Percentiles rank a stretch among this genome's conserved stretches.
Conservation (phyloP, 345 rosid species). For the Draba incana region DNA sequence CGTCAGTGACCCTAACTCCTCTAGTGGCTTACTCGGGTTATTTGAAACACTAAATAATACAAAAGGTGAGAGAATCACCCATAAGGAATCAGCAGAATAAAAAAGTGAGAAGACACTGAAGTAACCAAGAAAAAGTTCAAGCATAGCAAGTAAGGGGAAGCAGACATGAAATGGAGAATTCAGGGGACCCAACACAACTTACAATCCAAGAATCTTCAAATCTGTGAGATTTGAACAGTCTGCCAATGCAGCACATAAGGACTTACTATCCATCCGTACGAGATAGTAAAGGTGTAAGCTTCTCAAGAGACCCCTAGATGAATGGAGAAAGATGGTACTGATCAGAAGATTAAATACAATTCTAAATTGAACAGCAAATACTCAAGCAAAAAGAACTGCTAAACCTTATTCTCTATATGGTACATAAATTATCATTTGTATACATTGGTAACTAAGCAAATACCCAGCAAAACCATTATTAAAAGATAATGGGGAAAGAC, state of each 20-base stretch:
- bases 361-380: neutral
- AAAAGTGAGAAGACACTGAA: slow-evolving; percentile 13
- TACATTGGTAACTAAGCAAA: slow-evolving; percentile 2
- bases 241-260: slow-evolving; percentile 66
- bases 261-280: slow-evolving; percentile 54
- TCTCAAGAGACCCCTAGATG: slow-evolving; percentile 63
- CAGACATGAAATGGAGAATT: slow-evolving; percentile 23
- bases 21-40: slow-evolving; percentile 58
- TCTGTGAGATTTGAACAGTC: slow-evolving; percentile 73
- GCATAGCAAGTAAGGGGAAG: slow-evolving; percentile 12
- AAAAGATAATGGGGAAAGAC: slow-evolving; percentile 63
- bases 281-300: slow-evolving; percentile 83
- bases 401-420: slow-evolving; percentile 4
- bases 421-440: slow-evolving; percentile 6
- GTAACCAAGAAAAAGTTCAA: neutral
- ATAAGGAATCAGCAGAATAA: slow-evolving; percentile 10
- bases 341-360: slow-evolving; percentile 9
- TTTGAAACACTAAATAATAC: slow-evolving; percentile 20
- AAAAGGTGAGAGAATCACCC: slow-evolving; percentile 6
- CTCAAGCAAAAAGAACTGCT: slow-evolving; percentile 5
- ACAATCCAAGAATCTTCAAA: slow-evolving; percentile 87
- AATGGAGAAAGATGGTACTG: slow-evolving; percentile 30
- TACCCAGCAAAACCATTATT: slow-evolving; percentile 41
- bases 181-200: slow-evolving; percentile 46
- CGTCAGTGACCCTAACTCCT: slow-evolving; percentile 68